Evolutionary conservation across 2,329 filamentous ascomycete species (phyloP).

Genomic region (Diaporthe aspalathi): DNA sequence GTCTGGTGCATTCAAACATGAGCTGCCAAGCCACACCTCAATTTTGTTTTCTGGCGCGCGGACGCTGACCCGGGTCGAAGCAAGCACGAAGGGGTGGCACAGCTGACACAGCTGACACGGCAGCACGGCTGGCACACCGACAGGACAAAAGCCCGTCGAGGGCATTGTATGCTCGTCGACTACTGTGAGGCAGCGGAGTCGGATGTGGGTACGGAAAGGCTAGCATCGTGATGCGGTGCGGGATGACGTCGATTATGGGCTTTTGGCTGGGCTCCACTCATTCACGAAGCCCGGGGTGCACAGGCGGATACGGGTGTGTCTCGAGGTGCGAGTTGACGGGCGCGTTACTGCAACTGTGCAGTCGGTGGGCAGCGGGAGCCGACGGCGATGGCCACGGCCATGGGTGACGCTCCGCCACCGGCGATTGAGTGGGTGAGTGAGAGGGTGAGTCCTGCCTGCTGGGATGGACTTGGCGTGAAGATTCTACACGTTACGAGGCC

Average conservation of each 20-base stretch:
- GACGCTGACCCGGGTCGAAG: not conserved
- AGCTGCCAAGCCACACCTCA: not conserved
- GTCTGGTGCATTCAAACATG: not conserved
- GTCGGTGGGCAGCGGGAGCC: not conserved
- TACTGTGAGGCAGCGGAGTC: slow-evolving; percentile 4
- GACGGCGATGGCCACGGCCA: not conserved
- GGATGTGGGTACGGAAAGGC: not conserved
- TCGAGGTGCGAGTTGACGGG: not conserved
- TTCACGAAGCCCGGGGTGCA: slow-evolving; percentile 5
- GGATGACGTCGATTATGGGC: slow-evolving; percentile 24
- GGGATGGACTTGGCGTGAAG: not conserved
- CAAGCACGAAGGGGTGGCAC: not conserved
- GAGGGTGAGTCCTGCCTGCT: not conserved
- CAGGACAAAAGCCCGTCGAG: not conserved
- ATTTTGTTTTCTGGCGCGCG: not conserved
- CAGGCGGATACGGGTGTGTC: not conserved
- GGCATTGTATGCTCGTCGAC: not conserved
- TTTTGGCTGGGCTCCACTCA: slow-evolving; percentile 7
- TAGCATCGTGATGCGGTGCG: not conserved
- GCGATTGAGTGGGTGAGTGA: not conserved
- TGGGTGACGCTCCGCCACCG: not conserved
- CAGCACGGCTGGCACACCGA: slow-evolving; percentile 2
- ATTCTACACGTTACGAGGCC: not conserved
- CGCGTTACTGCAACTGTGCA: not conserved
- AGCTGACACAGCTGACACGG: not conserved